Evolutionary conservation across 225 moss, liverwort and hornwort genomes (phyloP), one percentile per base, ranked within the genome.

Genomic region (Anthoceros angustus): DNA sequence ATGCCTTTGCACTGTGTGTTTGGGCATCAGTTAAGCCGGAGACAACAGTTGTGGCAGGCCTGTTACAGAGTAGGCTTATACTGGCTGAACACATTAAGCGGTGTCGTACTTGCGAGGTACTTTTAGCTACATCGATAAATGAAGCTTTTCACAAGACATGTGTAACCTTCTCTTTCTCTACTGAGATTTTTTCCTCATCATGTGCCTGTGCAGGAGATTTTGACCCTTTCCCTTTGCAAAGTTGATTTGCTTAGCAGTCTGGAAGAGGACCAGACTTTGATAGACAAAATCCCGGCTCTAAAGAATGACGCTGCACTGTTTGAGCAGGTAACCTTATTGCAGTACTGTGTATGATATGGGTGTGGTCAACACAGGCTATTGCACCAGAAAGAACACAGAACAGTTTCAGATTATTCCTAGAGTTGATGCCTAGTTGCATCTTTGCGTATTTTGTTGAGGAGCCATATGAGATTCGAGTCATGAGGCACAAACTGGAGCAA

Each of bases 401-500:
- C 2, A 4, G 32, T 32, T 1, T 32, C 32, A 32, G n/a, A 32
- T 32, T 1, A 32, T 32, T 32, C 2, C 32, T 32, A 32, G 32
- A 32, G 32, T 32, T 32, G 32, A 32, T 32, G 32, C 32, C 32
- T 32, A 32, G n/a, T 32, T 32, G 32, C 32, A 32, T 32, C 32
- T 32, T 25, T 4, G 4, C 10, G 41, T 63, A 42, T 41, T n/a
- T 68, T 41, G 42, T 72, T 26, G 79, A 91, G 94, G 94, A 95
- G 74, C 94, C 94, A 40, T 95, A 95, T 71, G 75, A 95, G 77
- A 64, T 95, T 64, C 78, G 90, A 61, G 80, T 88, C 43, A 90
- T 95, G 81, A 79, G 91, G 38, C 94, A 95, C 60, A 86, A 88
- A 67, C 84, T 95, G 62, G 91, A 95, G 77, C 88, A 95, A 75